phyloP scores from a whole-genome alignment of 176 grass and related monocot species.

The Alloteropsis semialata region DNA sequence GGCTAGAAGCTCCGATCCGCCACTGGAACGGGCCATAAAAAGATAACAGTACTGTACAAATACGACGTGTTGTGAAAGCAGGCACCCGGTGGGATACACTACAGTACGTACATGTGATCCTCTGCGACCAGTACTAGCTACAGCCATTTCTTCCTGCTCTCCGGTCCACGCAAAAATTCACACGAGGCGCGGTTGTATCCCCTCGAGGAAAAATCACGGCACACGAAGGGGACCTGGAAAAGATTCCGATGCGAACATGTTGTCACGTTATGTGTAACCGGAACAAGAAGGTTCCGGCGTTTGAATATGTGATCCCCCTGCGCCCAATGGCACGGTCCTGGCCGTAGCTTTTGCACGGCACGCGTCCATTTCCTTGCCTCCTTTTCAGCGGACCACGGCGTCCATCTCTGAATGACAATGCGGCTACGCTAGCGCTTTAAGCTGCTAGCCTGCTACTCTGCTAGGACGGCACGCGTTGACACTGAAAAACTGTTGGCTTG shows the following conservation, averaged over 20 bases:
- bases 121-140: too few relatives aligned
- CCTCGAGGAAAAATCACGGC: neutral
- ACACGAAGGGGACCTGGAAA: neutral
- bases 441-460: too few relatives aligned
- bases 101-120: too few relatives aligned
- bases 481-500: neutral
- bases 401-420: constrained; percentile 1
- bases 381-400: neutral
- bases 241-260: neutral
- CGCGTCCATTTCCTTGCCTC: neutral
- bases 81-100: too few relatives aligned
- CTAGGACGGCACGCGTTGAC: constrained; percentile 24
- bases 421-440: neutral
- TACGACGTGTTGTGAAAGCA: neutral
- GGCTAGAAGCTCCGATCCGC: too few relatives aligned
- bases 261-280: neutral
- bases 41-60: neutral
- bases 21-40: too few relatives aligned
- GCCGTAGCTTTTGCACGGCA: neutral
- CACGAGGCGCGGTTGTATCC: neutral
- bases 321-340: neutral
- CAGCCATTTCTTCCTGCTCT: neutral
- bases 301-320: neutral
- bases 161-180: neutral
- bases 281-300: neutral